Base-by-base conservation (phyloP, 2,329 filamentous ascomycete species). In the Macrophomina phaseolina region DNA sequence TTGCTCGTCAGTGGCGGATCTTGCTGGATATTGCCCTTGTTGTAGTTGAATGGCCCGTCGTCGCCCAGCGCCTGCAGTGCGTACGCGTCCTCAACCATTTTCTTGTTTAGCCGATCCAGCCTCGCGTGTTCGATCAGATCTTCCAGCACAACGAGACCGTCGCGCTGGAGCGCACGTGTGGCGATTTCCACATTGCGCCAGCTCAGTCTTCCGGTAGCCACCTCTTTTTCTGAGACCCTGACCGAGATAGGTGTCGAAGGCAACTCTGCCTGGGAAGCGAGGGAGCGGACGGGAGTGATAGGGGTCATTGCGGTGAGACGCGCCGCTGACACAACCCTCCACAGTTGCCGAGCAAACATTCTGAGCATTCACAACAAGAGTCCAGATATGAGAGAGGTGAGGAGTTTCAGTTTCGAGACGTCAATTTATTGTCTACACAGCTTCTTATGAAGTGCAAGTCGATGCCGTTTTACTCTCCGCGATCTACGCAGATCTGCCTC, bases 1-100 rank as follows among this genome's bases (percentile, higher is more conserved):
- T 84, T 75, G 0, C 77, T 75, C 0, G 83, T 81, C 2, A 85
- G 81, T 0, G 85, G 86, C 0, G 87, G 80, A 69, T 89, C 86
- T 72, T 89, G 87, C 68, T 89, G 87, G 40, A 89, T 78, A 69
- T 89, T 90, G 1, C 85, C 86, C 56, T 82, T 82, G 71, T 89
- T 89, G 72, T 89, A 89, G 70, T 89, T 89, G 78, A 84, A 90
- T 0, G 85, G 86, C 0, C 83, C 82, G 16, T 86, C 80, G 23
- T 87, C 81, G 1, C 86, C 85, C 38, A 80, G 77, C 0, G 77
- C 78, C 66, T 85, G 84, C 2, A 90, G 78, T 3, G 74, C 71
- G 2, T 79, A 79, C 1, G 87, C 87, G 72, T 90, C 87, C 53
- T 84, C 42, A 1, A 86, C 80, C 87, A 90, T 90, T 69, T 84